Evolutionary conservation across 768 basidiomycete genomes (phyloP), one percentile per base, ranked within the genome.

Genomic region (Lactifluus volemus): DNA sequence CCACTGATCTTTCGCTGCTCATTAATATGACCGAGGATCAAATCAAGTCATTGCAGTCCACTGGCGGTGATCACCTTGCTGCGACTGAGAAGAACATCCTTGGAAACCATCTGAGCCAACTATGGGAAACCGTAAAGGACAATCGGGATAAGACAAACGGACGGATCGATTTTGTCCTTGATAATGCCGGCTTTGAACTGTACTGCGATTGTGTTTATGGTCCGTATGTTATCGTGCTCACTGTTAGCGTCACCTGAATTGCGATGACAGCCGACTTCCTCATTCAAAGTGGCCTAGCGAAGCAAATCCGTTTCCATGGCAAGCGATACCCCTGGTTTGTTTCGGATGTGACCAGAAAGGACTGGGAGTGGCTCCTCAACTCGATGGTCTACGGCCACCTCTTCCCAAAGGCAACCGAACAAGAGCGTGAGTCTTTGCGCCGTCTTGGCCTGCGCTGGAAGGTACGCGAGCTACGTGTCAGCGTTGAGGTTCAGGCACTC

Each of bases 1-100:
- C 94, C 9, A 98, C 95, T 53, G 95, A 97, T 73, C 78, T 97
- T 53, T 96, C 93, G 2, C 80, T 98, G 41, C 79, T 97, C 60
- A 98, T 97, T 73, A 92, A 98, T 75, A 96, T 97, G 94, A 89
- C 89, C 7, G 95, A 98, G 73, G 94, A 97, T 34, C 94, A 97
- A 72, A 97, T 98, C 75, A 94, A 93, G 72, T 83, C 87, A 49
- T 79, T 97, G n/a, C 95, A 98, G 70, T 94, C 93, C 14, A 96
- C 94, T 17, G 95, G 94, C 11, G 92, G 93, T n/a, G 95, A 93
- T 49, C 84, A 92, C 63, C 84, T 98, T 49, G 94, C 94, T 3
- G 91, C 92, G 1, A 94, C 95, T 1, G 93, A 96, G 75, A 94
- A 95, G 76, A 97, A 97, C 67, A 97, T 97, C 65, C 78, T 97